Evolutionary conservation across 2,329 filamentous ascomycete genomes (phyloP).

Genomic region (Fusarium luffae): DNA sequence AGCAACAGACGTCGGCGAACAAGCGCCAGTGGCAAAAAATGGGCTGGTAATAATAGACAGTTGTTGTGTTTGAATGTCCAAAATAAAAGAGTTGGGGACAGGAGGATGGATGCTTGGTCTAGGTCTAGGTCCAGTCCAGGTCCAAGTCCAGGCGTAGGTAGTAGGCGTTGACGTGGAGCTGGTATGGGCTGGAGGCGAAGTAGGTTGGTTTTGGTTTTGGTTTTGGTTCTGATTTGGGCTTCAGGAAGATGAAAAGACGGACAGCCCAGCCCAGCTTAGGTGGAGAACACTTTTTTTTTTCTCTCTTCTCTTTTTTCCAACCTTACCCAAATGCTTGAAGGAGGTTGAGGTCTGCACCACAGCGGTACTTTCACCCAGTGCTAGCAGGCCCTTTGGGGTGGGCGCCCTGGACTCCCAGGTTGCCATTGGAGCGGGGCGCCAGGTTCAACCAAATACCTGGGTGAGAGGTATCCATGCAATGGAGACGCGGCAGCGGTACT

Average conservation of each 20-base stretch:
- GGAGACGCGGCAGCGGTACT: conserved; percentile 40
- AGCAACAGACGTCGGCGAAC: conserved; percentile 24
- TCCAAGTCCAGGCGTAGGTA: conserved; percentile 32
- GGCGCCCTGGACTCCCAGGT: conserved; percentile 25
- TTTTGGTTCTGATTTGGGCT: conserved; percentile 19
- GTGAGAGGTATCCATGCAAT: conserved; percentile 37
- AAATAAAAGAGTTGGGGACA: conserved; percentile 37
- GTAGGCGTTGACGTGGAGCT: conserved; percentile 34
- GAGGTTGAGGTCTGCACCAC: conserved; percentile 17
- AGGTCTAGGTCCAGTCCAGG: conserved; percentile 19
- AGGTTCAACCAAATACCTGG: conserved; percentile 41
- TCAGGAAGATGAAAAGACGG: conserved; percentile 21
- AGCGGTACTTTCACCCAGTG: conserved; percentile 26
- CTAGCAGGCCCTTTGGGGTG: conserved; percentile 34
- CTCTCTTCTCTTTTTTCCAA: conserved; percentile 11
- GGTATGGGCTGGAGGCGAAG: conserved; percentile 24
- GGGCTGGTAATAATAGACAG: conserved; percentile 13
- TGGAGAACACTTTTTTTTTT: conserved; percentile 36
- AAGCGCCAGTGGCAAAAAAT: conserved; percentile 38
- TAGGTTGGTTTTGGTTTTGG: conserved; percentile 18
- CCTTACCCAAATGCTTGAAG: conserved; percentile 27
- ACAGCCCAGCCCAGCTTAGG: conserved; percentile 27
- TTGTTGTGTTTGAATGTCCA: conserved; percentile 20
- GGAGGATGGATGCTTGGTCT: conserved; percentile 39
- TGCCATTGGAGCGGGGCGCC: conserved; percentile 36